Evolutionary conservation across 2,329 filamentous ascomycete species (phyloP), one percentile per base, ranked within the genome.

Genomic region (Parafenestella ontariensis): DNA sequence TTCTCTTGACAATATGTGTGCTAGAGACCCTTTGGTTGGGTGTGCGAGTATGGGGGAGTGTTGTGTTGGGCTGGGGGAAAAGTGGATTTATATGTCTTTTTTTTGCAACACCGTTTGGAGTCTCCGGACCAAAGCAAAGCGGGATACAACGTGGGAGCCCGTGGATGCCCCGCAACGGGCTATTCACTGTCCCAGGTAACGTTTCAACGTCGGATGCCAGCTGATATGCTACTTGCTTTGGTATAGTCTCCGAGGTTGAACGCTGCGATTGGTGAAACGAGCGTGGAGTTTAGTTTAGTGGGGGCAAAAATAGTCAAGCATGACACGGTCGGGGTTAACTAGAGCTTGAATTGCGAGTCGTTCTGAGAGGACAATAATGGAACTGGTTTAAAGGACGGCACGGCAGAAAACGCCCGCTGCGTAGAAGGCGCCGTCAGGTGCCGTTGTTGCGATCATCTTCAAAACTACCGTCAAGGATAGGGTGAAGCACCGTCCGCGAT

Each of bases 261-360:
- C 18, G 23, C 28, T 43, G 3, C 54, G 48, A 64, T 67, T 67
- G 58, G 62, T 47, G 43, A 34, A n/a, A 40, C 7, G 41, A 7
- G 28, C 28, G 37, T 64, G 55, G 53, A 54, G 20, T 28, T 39
- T 37, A 36, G 46, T 41, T 21, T 18, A 46, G 49, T 21, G 54
- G 53, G 31, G 34, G 34, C 52, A 45, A 52, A 44, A 52, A 42
- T 58, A 40, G 46, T 49, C 53, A 59, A 62, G 62, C 62, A 46
- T 66, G 58, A 65, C 62, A 62, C 50, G 48, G 47, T 48, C 45
- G 49, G 57, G 43, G 52, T 46, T 39, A 36, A 39, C 46, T 55
- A 56, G 58, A 61, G 64, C 64, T 63, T 61, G 49, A 54, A 29
- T 54, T 52, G 48, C 58, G 61, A 61, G 23, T 61, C 56, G 50